These are phyloP conservation scores for Leavenworthia alabamica DNA, from an alignment of 345 rosid genomes.

Conservation along the genomic window DNA sequence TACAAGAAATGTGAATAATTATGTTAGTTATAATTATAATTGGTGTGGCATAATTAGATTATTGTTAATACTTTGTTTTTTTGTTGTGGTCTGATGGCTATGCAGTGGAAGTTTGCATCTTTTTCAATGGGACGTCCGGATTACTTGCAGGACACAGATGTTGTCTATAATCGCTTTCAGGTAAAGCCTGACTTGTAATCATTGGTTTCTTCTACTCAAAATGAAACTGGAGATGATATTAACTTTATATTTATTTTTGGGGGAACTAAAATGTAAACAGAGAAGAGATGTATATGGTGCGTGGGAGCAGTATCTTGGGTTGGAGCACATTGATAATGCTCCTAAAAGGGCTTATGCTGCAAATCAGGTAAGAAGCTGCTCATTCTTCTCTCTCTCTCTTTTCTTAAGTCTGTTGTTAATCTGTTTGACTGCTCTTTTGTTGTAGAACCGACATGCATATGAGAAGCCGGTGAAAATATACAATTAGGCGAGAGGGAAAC, in stretches of 20 bases:
- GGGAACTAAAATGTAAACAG: slow-evolving; percentile 28
- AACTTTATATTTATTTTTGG: background rate
- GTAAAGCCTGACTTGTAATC: slow-evolving; percentile 27
- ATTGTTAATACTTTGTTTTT: background rate
- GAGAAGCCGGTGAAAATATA: slow-evolving; percentile 36
- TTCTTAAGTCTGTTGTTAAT: background rate
- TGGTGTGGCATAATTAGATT: background rate
- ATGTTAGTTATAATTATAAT: background rate
- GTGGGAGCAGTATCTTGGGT: slow-evolving; percentile 89
- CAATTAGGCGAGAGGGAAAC: slow-evolving; percentile 16
- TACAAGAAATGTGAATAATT: background rate
- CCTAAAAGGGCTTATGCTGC: slow-evolving; percentile 73
- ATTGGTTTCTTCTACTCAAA: background rate
- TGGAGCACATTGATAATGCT: slow-evolving; percentile 81
- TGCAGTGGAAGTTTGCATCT: slow-evolving; percentile 93
- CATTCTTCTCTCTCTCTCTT: background rate
- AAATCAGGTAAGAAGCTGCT: slow-evolving; percentile 50
- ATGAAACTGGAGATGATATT: background rate
- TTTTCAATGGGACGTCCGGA: slow-evolving; percentile 87
- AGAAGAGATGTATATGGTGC: slow-evolving; percentile 73
- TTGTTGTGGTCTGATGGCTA: background rate
- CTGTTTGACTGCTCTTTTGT: slow-evolving; percentile 5
- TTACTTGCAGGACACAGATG: slow-evolving; percentile 70
- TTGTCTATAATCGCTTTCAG: slow-evolving; percentile 77
- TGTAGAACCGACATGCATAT: slow-evolving; percentile 31